phyloP scores from a whole-genome alignment of 495 filamentous ascomycete species.

The Margaritispora aquatica region DNA sequence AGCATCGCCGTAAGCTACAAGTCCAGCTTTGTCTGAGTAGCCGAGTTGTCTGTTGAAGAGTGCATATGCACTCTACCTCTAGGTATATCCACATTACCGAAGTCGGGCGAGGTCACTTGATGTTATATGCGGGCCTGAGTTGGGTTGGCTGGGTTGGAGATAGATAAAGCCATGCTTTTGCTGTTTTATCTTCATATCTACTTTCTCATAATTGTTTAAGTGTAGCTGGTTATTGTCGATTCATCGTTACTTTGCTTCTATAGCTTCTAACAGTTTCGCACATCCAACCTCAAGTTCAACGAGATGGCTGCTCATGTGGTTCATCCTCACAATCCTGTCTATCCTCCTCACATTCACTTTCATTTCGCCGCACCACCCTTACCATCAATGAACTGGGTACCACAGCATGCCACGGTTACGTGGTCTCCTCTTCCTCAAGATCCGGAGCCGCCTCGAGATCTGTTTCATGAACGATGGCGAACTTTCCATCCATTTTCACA shows the following conservation, averaged over 20 bases:
- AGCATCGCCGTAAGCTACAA: too few species aligned
- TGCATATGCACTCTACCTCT: background rate
- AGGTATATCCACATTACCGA: too few species aligned
- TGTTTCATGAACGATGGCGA: background rate
- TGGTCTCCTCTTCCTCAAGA: background rate
- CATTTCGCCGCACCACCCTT: too few species aligned
- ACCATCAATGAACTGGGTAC: background rate
- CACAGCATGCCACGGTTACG: background rate
- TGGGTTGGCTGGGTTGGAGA: too few species aligned
- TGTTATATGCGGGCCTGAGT: background rate
- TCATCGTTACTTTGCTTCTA: too few species aligned
- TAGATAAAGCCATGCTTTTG: background rate
- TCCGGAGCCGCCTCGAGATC: background rate
- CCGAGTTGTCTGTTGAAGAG: too few species aligned
- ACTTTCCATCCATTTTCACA: constrained; percentile 11
- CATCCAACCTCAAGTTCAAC: background rate
- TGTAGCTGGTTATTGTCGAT: too few species aligned
- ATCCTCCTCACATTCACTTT: too few species aligned
- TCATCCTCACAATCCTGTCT: too few species aligned
- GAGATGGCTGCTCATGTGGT: background rate
- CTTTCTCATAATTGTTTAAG: background rate
- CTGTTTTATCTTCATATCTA: background rate
- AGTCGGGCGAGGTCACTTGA: background rate
- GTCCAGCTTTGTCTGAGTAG: too few species aligned
- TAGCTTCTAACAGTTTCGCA: too few species aligned